Percentiles rank a stretch among this genome's conserved stretches.
phyloP scores from a whole-genome alignment of 768 basidiomycete genomes.

The Pholiota molesta region DNA sequence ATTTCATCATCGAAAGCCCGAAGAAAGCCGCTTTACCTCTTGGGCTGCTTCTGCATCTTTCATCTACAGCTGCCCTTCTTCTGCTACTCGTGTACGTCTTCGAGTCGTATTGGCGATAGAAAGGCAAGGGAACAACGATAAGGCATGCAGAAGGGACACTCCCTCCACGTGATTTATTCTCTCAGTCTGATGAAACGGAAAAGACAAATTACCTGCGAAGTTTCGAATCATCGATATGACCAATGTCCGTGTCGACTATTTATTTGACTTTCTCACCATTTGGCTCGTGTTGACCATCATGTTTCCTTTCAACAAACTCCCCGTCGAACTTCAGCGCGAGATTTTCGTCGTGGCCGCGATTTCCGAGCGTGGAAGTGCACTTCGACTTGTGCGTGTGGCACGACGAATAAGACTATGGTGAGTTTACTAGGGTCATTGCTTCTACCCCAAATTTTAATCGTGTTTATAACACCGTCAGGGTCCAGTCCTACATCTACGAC shows the following conservation, averaged over 20 bases:
- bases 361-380: slow-evolving; percentile 27
- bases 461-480: slow-evolving; percentile 28
- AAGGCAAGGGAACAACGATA: slow-evolving; percentile 21
- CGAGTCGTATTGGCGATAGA: slow-evolving; percentile 4
- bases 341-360: slow-evolving; percentile 39
- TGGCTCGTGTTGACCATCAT: slow-evolving; percentile 20
- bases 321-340: slow-evolving; percentile 42
- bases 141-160: slow-evolving; percentile 12
- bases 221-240: slow-evolving; percentile 28
- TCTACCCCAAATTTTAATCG: slow-evolving; percentile 6
- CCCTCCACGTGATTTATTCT: slow-evolving; percentile 33
- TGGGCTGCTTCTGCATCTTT: slow-evolving; percentile 6
- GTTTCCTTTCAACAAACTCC: slow-evolving; percentile 36
- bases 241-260: slow-evolving; percentile 24
- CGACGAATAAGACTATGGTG: slow-evolving; percentile 37
- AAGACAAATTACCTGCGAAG: slow-evolving; percentile 25
- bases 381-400: slow-evolving; percentile 38
- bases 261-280: slow-evolving; percentile 24
- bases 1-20: slow-evolving; percentile 6
- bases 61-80: slow-evolving; percentile 4
- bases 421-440: slow-evolving; percentile 16
- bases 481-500: slow-evolving; percentile 41
- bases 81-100: not conserved
- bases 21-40: slow-evolving; percentile 11
- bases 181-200: slow-evolving; percentile 20